Percentiles rank a stretch among this genome's conserved stretches.
Evolutionary conservation across 1,284 basidiomycete genomes (phyloP).

Genomic region (Phylloporus gajari): DNA sequence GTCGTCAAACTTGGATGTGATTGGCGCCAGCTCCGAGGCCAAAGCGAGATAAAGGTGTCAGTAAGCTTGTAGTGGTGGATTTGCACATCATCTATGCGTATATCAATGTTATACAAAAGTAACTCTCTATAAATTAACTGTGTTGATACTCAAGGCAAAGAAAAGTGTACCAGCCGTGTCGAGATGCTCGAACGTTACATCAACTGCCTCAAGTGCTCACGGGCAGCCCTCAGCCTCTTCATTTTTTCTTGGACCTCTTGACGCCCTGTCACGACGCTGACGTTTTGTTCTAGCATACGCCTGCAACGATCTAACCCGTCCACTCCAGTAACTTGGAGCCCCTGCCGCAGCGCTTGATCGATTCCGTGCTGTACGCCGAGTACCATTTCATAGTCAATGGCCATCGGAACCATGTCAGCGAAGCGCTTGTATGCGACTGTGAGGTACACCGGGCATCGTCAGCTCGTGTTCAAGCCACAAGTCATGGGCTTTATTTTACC

Average conservation of each 20-base stretch:
- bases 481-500: constrained; percentile 47
- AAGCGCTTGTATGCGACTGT: constrained; percentile 78
- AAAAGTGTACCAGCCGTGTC: background rate
- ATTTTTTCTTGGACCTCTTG: constrained; percentile 62
- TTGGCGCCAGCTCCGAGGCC: no score
- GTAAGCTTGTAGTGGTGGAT: no score
- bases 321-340: constrained; percentile 50
- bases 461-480: background rate
- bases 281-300: constrained; percentile 66
- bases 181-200: constrained; percentile 12
- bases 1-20: no score
- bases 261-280: constrained; percentile 56
- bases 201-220: constrained; percentile 53
- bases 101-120: no score
- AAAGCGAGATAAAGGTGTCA: no score
- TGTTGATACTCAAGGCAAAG: background rate
- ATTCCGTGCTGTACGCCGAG: constrained; percentile 54
- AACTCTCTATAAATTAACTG: background rate
- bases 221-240: constrained; percentile 63
- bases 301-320: constrained; percentile 49
- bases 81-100: no score
- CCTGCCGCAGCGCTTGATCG: constrained; percentile 58
- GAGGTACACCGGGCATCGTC: background rate
- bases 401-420: constrained; percentile 68
- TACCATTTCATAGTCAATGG: constrained; percentile 72